Evolutionary conservation across 495 filamentous ascomycete genomes (phyloP), one percentile per base, ranked within the genome.

Genomic region (Hyaloscypha variabilis): DNA sequence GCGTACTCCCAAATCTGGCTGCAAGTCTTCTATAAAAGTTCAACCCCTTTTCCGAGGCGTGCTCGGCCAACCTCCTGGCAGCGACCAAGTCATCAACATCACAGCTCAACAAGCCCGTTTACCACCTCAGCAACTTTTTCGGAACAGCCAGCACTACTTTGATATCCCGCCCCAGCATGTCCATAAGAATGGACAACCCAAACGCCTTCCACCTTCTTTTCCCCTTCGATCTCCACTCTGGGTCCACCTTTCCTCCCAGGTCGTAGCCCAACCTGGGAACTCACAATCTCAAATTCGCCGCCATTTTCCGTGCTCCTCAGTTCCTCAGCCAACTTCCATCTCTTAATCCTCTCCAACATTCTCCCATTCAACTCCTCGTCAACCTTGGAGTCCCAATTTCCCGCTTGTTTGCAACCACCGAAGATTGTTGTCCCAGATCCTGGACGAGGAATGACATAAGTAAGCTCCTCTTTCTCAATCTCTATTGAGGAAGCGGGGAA

Each of bases 401-500:
- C 69, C 31, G 6, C 34, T 31, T 71, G 56, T 34, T 71, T 71
- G 54, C 65, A 71, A 19, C 69, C 69, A 21, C 69, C 69, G 1
- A 71, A 30, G 49, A 71, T 66, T 13, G 69, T 71, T 55, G 69
- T 76, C 57, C 62, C 74, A 78, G 76, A 42, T 8, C 65, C 62
- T 1, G 66, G 58, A 6, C 69, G 34, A 8, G 66, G 65, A 60
- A 71, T 68, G 1, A 63, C 59, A 60, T 67, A 71, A 0, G 30
- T 8, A 23, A 67, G 8, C 24, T 67, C 65, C 8, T 55, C 31
- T 3, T 42, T 52, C 19, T 50, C 21, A 2, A n/a, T n/a, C n/a
- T 46, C 39, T 3, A 46, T 19, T 46, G 39, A 14, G 17, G 55
- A 5, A 4, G 8, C 13, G 2, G 49, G 30, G 21, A 63, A 46